Conservation (phyloP, 768 basidiomycete genomes). For the Lactarius hengduanensis region DNA sequence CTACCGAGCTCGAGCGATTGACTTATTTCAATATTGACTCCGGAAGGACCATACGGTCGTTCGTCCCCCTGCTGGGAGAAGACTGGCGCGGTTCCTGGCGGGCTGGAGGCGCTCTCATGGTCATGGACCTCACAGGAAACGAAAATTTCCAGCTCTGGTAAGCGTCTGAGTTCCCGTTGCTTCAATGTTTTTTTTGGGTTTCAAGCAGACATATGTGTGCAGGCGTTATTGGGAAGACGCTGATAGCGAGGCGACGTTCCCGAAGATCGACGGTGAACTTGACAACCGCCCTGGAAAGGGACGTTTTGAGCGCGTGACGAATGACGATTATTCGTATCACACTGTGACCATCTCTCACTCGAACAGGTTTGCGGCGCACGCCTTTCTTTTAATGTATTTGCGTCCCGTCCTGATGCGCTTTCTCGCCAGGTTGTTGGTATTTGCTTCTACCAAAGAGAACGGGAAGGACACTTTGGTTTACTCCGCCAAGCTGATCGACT, state of each 20-base stretch:
- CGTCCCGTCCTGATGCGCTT: background rate
- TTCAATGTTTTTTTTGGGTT: background rate
- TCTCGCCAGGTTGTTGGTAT: constrained; percentile 38
- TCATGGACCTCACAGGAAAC: constrained; percentile 43
- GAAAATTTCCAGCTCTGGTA: constrained; percentile 45
- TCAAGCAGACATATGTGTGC: background rate
- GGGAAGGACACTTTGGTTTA: constrained; percentile 41
- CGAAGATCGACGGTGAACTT: constrained; percentile 40
- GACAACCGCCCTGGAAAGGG: constrained; percentile 42
- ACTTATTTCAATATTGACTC: constrained; percentile 43
- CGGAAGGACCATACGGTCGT: constrained; percentile 38
- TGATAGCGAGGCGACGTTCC: constrained; percentile 32
- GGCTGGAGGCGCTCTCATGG: constrained; percentile 38
- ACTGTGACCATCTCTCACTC: constrained; percentile 37
- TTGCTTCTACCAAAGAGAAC: constrained; percentile 44
- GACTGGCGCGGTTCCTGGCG: constrained; percentile 43
- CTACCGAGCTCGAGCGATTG: constrained; percentile 36
- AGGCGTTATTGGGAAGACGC: constrained; percentile 47
- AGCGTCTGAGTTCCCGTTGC: constrained; percentile 13
- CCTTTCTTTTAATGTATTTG: background rate
- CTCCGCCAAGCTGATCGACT: constrained; percentile 35
- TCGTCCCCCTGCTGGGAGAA: constrained; percentile 39
- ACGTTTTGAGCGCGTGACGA: constrained; percentile 44
- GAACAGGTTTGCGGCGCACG: constrained; percentile 34
- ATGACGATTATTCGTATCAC: constrained; percentile 39